Conservation (phyloP, 306 rosid genomes). For the Urtica urens region DNA sequence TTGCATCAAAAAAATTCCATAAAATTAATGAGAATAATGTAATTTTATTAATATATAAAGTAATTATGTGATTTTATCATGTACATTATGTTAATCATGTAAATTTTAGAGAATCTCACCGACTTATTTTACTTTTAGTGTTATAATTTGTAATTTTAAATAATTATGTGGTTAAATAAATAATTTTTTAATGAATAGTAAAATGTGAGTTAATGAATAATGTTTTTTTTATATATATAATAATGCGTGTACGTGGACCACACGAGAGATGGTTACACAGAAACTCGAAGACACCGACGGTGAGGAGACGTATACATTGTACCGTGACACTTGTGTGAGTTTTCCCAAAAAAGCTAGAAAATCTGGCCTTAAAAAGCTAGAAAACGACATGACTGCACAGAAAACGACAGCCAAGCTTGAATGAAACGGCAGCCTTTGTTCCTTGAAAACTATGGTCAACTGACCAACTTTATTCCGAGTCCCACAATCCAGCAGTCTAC, state of each 20-base stretch:
- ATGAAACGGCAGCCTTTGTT: conserved; percentile 3
- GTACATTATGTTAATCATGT: too few species aligned
- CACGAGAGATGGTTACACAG: not conserved
- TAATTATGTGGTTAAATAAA: too few species aligned
- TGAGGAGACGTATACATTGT: not conserved
- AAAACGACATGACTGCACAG: not conserved
- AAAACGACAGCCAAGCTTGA: conserved; percentile 4
- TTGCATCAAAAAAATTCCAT: too few species aligned
- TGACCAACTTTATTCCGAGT: not conserved
- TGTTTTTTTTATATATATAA: not conserved
- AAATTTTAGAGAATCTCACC: too few species aligned
- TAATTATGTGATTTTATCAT: too few species aligned
- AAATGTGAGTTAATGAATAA: too few species aligned
- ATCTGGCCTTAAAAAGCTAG: not conserved
- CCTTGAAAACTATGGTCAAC: not conserved
- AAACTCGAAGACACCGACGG: not conserved
- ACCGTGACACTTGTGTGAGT: not conserved
- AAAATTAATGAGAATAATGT: too few species aligned
- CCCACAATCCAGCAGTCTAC: conserved; percentile 8
- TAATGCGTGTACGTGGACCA: not conserved
- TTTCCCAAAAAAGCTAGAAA: not conserved
- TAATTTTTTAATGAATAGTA: too few species aligned
- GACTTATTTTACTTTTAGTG: too few species aligned
- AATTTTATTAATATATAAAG: too few species aligned
- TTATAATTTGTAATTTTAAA: too few species aligned